Percentiles rank a stretch among this genome's conserved stretches.
phyloP scores from a whole-genome alignment of 176 grass and related monocot genomes.

The Dactylis glomerata region DNA sequence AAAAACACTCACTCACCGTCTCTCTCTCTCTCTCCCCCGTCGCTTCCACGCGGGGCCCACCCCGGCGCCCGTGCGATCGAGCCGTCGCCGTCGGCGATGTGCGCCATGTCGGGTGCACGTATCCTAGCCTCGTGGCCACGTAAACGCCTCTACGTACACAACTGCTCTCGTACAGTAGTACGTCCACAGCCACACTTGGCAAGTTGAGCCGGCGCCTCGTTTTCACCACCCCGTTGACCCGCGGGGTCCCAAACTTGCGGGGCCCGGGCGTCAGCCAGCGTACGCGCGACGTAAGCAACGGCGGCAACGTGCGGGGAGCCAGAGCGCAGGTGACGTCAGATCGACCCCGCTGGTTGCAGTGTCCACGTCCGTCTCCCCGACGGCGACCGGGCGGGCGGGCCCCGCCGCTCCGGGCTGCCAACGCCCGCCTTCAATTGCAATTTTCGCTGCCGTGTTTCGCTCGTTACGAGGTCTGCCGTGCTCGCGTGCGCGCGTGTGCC shows the following conservation, averaged over 20 bases:
- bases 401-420: neutral
- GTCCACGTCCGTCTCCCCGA: constrained; percentile 9
- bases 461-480: neutral
- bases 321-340: neutral
- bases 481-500: too few species aligned
- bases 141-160: neutral
- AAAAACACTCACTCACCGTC: neutral
- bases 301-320: neutral
- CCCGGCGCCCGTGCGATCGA: neutral
- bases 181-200: neutral
- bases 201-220: neutral
- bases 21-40: neutral
- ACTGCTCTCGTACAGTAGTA: neutral
- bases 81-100: neutral
- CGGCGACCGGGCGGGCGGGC: neutral
- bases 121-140: neutral
- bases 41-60: neutral
- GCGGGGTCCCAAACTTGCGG: neutral
- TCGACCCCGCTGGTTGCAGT: neutral
- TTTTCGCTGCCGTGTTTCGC: neutral
- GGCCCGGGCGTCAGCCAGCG: neutral
- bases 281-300: neutral
- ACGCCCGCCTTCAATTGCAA: neutral
- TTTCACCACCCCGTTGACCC: neutral
- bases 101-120: neutral